Evolutionary conservation across 2,329 filamentous ascomycete species (phyloP), one percentile per base, ranked within the genome.

Genomic region (Aspergillus sojae): DNA sequence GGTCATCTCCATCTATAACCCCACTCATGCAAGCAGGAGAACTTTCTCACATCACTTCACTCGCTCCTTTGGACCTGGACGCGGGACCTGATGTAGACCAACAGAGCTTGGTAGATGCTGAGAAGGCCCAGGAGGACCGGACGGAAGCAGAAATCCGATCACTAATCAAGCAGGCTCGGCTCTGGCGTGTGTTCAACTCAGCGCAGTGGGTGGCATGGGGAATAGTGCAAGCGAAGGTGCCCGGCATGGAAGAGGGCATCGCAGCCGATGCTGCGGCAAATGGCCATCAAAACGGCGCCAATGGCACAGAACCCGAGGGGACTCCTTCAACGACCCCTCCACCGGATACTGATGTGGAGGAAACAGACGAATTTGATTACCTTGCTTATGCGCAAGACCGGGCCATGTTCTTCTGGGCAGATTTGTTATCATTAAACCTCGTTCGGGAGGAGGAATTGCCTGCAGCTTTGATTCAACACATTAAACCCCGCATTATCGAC

Each of bases 141-240:
- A 82, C 86, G 5, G 92, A 97, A 59, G 79, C 82, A 43, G 87
- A 91, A 70, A 85, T 96, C 6, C 82, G 87, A 56, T 85, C 88
- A 58, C 82, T 99, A 32, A 82, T 95, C 73, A 86, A 89, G 46
- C 93, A 98, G 79, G 89, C 92, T 2, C 84, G 88, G 19, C 82
- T 96, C 53, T 99, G 95, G 95, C 88, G 95, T 3, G 83, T 92
- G 0, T 92, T 93, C 45, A 96, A 95, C 79, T 93, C 90, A 41
- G 93, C 92, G 2, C 88, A 91, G 79, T 99, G 95, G 95, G 88
- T 96, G 28, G 92, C 93, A 1, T 99, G 95, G 95, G 95, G 95
- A 28, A 92, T 98, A 65, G 91, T 99, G 58, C 95, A 99, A 79
- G 94, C 95, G 55, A 94, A 95, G 75, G 84, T 96, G 1, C 89